Percentiles rank a stretch among this genome's conserved stretches.
phyloP scores from a whole-genome alignment of 2,329 filamentous ascomycete genomes.

The Sporothrix globosa region DNA sequence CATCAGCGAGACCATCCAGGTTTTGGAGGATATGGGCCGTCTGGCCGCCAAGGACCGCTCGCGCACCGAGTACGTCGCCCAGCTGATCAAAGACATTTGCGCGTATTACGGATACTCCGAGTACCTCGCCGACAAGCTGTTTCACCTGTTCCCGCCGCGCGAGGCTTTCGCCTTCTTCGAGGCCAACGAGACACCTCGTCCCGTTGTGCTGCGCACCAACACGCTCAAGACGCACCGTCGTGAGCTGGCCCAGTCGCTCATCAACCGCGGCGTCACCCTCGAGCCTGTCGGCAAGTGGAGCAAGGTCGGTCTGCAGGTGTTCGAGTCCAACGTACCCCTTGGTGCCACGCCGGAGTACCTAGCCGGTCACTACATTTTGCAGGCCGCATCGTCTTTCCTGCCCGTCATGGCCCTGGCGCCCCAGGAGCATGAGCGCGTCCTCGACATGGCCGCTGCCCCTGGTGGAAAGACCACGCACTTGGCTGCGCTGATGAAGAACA shows the following conservation, averaged over 20 bases:
- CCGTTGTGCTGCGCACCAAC: constrained; percentile 95
- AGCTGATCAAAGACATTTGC: constrained; percentile 89
- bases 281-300: constrained; percentile 99
- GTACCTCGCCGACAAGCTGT: constrained; percentile 94
- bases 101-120: constrained; percentile 95
- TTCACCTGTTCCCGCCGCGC: constrained; percentile 85
- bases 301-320: constrained; percentile 95
- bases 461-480: constrained; percentile 97
- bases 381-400: constrained; percentile 94
- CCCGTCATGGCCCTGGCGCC: constrained; percentile 97
- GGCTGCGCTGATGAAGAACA: constrained; percentile 97
- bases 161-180: constrained; percentile 99
- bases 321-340: constrained; percentile 81
- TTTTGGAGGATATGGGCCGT: constrained; percentile 85
- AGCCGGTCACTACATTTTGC: constrained; percentile 95
- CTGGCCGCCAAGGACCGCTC: constrained; percentile 79
- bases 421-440: constrained; percentile 86
- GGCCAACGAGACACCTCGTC: constrained; percentile 89
- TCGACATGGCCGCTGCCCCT: constrained; percentile 93
- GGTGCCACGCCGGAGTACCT: constrained; percentile 97
- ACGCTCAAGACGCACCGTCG: constrained; percentile 76
- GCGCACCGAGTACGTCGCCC: constrained; percentile 82
- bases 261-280: constrained; percentile 93
- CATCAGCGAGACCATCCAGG: constrained; percentile 90
- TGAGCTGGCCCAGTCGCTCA: constrained; percentile 88